Percentiles rank a stretch among this genome's conserved stretches.
phyloP scores from a whole-genome alignment of 2,329 filamentous ascomycete genomes.

The Neofusicoccum sp. region DNA sequence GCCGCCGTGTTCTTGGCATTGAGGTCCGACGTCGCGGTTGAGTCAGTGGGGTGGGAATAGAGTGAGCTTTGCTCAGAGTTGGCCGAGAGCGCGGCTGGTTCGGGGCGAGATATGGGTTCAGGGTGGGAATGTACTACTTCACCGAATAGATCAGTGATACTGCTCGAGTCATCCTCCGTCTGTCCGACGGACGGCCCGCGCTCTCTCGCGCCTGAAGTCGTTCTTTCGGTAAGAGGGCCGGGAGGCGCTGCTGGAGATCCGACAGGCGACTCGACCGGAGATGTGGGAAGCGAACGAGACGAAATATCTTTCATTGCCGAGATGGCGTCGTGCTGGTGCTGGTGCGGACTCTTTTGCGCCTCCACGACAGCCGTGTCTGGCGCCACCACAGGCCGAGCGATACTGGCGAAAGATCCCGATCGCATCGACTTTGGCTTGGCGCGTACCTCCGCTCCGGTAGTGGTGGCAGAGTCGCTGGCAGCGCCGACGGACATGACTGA shows the following conservation, averaged over 20 bases:
- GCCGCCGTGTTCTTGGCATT: background rate
- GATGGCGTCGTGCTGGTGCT: conserved; percentile 62
- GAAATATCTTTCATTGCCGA: conserved; percentile 70
- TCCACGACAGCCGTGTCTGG: conserved; percentile 70
- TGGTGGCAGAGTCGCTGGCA: conserved; percentile 2
- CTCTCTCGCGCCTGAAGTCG: conserved; percentile 1
- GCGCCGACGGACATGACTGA: conserved; percentile 21
- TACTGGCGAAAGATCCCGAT: conserved; percentile 64
- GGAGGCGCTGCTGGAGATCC: conserved; percentile 40
- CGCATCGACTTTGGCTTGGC: conserved; percentile 57
- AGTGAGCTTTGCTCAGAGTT: conserved; percentile 10
- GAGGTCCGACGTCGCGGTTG: conserved; percentile 2
- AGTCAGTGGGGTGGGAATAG: conserved; percentile 8
- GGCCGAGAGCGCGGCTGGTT: conserved; percentile 5
- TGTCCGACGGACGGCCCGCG: background rate
- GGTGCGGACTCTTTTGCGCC: conserved; percentile 53
- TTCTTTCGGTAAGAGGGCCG: background rate
- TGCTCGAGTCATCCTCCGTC: background rate
- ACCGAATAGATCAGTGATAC: conserved; percentile 3
- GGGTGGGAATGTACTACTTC: conserved; percentile 2
- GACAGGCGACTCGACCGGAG: conserved; percentile 53
- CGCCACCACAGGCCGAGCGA: conserved; percentile 66
- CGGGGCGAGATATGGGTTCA: background rate
- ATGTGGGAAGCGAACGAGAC: conserved; percentile 60
- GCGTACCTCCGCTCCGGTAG: conserved; percentile 7